A percentile compares a stretch with the other conserved stretches of the same genome.
Evolutionary conservation across 768 basidiomycete species (phyloP).

Genomic region (Multifurca ochricompacta): DNA sequence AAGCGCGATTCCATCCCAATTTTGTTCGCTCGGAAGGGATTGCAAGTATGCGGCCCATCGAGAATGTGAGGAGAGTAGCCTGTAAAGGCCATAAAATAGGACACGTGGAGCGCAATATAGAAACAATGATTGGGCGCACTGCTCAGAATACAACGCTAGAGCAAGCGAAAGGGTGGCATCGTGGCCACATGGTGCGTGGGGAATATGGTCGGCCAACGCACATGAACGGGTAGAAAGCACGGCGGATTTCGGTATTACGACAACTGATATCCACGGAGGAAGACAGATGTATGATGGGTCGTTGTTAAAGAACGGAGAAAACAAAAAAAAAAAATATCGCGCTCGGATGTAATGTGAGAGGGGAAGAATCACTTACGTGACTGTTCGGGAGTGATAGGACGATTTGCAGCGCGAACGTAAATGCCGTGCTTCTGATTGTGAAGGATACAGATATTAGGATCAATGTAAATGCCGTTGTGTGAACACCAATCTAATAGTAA

Average conservation of each 20-base stretch:
- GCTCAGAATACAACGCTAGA: constrained; percentile 23
- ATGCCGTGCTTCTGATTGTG: constrained; percentile 10
- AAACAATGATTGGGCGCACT: constrained; percentile 15
- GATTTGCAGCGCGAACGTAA: constrained; percentile 3
- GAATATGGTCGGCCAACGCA: constrained; percentile 18
- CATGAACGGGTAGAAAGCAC: constrained; percentile 24
- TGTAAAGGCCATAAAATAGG: constrained; percentile 3
- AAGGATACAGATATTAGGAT: constrained; percentile 18
- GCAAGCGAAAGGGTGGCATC: constrained; percentile 24
- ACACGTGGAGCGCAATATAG: not conserved
- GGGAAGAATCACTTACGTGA: constrained; percentile 13
- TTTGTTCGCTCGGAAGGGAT: constrained; percentile 20
- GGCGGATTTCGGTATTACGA: constrained; percentile 23
- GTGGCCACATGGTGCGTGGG: constrained; percentile 20
- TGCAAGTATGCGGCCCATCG: constrained; percentile 26
- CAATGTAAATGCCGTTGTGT: constrained; percentile 20
- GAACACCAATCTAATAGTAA: constrained; percentile 23
- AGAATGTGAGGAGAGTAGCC: constrained; percentile 17
- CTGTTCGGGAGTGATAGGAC: constrained; percentile 6
- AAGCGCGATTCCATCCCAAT: constrained; percentile 23
- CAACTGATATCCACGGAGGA: constrained; percentile 17
- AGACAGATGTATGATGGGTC: not conserved
- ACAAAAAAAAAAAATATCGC: too few species aligned
- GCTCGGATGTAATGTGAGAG: constrained; percentile 1
- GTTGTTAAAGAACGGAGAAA: not conserved